Conservation (phyloP, 805 yeast species). For the Teunomyces pallodes region DNA sequence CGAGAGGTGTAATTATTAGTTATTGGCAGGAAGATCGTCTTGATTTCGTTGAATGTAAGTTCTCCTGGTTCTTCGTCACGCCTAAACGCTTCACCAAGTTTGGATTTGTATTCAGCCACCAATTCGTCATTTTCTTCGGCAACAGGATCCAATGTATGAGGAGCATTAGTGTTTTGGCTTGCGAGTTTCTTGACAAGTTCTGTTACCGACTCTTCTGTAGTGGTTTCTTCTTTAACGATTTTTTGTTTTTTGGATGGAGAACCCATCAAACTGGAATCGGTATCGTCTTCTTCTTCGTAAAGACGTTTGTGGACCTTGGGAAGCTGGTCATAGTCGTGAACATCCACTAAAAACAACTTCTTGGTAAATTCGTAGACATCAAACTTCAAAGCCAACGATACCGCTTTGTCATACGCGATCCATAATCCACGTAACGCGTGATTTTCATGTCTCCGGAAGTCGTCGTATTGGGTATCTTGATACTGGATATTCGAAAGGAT, state of each 20-base stretch:
- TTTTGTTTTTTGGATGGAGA: slow-evolving; percentile 41
- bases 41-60: slow-evolving; percentile 21
- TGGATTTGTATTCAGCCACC: slow-evolving; percentile 30
- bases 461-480: slow-evolving; percentile 20
- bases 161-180: slow-evolving; percentile 39
- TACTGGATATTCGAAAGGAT: slow-evolving; percentile 32
- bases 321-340: slow-evolving; percentile 40
- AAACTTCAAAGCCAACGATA: slow-evolving; percentile 34
- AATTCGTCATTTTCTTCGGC: slow-evolving; percentile 29
- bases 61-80: slow-evolving; percentile 21
- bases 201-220: neutral
- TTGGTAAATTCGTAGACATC: slow-evolving; percentile 39
- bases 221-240: slow-evolving; percentile 6
- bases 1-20: slow-evolving; percentile 14
- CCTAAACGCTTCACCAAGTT: slow-evolving; percentile 37
- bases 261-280: slow-evolving; percentile 16
- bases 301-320: slow-evolving; percentile 24
- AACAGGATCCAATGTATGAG: slow-evolving; percentile 50
- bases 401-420: slow-evolving; percentile 45
- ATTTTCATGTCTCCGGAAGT: slow-evolving; percentile 28
- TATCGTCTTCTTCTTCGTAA: slow-evolving; percentile 10
- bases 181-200: slow-evolving; percentile 5
- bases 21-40: slow-evolving; percentile 21
- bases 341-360: slow-evolving; percentile 40
- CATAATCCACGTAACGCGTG: slow-evolving; percentile 34